These are phyloP conservation scores for Didymosphaeria variabile DNA, from an alignment of 2,329 filamentous ascomycete species.

Conservation along the genomic window DNA sequence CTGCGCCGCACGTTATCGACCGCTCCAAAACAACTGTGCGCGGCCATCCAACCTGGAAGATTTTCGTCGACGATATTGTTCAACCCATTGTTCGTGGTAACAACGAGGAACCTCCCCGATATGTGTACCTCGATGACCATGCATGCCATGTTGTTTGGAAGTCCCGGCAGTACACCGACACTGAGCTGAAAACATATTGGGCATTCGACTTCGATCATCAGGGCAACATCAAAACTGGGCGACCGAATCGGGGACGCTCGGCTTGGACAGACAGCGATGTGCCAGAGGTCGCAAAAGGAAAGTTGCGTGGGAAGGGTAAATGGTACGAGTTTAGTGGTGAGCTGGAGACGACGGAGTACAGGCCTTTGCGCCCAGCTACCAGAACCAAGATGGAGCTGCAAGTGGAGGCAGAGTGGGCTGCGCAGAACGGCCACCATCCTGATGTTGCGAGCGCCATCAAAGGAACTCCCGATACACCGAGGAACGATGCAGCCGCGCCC, in stretches of 20 bases:
- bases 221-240: conserved; percentile 40
- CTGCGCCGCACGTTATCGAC: conserved; percentile 32
- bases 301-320: conserved; percentile 21
- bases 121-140: conserved; percentile 53
- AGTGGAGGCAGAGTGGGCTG: conserved; percentile 9
- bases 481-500: not conserved
- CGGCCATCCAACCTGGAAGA: conserved; percentile 51
- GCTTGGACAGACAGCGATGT: conserved; percentile 34
- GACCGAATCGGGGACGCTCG: conserved; percentile 51
- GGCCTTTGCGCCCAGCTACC: conserved; percentile 17
- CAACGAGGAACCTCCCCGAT: conserved; percentile 44
- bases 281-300: conserved; percentile 21
- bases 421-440: not conserved
- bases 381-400: conserved; percentile 13
- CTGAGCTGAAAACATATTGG: conserved; percentile 43
- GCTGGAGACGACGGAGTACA: conserved; percentile 17
- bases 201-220: conserved; percentile 49
- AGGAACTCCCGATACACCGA: not conserved
- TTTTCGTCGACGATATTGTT: conserved; percentile 46
- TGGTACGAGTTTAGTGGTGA: conserved; percentile 26
- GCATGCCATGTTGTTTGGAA: conserved; percentile 45
- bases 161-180: conserved; percentile 39
- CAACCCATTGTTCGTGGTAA: conserved; percentile 35
- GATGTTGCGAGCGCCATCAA: not conserved
- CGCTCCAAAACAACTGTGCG: conserved; percentile 15